These are phyloP conservation scores for Garcia nutans DNA, from an alignment of 345 rosid species.

Conservation along the genomic window DNA sequence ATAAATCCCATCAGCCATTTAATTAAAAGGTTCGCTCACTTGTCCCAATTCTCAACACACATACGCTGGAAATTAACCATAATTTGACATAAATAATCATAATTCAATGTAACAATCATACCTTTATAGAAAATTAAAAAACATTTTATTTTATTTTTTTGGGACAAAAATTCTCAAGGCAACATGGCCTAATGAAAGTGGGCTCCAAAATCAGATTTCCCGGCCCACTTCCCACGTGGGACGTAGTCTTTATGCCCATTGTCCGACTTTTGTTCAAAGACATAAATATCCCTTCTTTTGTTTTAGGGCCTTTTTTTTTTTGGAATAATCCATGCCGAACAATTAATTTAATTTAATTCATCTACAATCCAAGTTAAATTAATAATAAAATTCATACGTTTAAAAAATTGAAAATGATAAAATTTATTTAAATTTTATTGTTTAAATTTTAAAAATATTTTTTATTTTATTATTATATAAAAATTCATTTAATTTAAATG, in stretches of 20 bases:
- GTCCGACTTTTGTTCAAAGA: not conserved
- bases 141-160: too few relatives aligned
- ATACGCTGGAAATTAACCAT: not conserved
- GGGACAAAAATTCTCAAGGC: slow-evolving; percentile 36
- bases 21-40: not conserved
- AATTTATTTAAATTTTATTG: too few relatives aligned
- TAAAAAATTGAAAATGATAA: too few relatives aligned
- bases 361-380: too few relatives aligned
- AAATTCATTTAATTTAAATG: too few relatives aligned
- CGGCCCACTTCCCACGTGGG: slow-evolving; percentile 34
- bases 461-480: too few relatives aligned
- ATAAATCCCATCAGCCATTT: too few relatives aligned
- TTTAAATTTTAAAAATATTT: too few relatives aligned
- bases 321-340: too few relatives aligned
- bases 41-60: not conserved
- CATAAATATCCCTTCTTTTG: not conserved
- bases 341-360: too few relatives aligned
- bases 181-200: slow-evolving; percentile 23
- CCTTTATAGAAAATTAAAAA: not conserved
- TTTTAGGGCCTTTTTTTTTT: too few relatives aligned
- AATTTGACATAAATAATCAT: not conserved
- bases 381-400: too few relatives aligned
- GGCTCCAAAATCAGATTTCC: slow-evolving; percentile 17
- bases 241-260: not conserved
- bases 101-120: slow-evolving; percentile 14